Evolutionary conservation across 2,329 filamentous ascomycete genomes (phyloP).

Genomic region (Pseudogymnoascus sp.): DNA sequence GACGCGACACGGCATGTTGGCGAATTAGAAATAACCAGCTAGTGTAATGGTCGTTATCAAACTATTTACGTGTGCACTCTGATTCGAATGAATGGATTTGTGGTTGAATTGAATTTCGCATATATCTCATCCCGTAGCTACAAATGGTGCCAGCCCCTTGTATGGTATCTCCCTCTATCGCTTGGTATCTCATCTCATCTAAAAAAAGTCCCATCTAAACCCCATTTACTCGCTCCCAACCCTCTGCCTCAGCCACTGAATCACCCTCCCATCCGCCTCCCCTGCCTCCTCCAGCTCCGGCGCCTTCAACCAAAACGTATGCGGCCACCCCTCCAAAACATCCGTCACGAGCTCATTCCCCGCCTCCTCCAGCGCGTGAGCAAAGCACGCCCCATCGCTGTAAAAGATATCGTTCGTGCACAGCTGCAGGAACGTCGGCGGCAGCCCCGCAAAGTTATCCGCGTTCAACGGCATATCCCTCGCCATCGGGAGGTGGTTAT

Average conservation of each 20-base stretch:
- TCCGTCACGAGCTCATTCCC: slow-evolving; percentile 35
- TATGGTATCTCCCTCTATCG: not conserved
- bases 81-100: not conserved
- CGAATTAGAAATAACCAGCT: not conserved
- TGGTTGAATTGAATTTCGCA: not conserved
- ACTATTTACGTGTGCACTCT: not conserved
- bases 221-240: slow-evolving; percentile 11
- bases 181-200: slow-evolving; percentile 3
- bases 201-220: not conserved
- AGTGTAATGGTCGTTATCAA: not conserved
- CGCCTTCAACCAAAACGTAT: slow-evolving; percentile 45
- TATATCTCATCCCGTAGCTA: not conserved
- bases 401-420: slow-evolving; percentile 44
- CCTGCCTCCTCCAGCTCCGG: slow-evolving; percentile 35
- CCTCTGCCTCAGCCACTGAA: slow-evolving; percentile 36
- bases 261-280: slow-evolving; percentile 35
- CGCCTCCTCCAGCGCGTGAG: slow-evolving; percentile 32
- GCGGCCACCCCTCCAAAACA: slow-evolving; percentile 40
- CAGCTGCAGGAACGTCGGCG: slow-evolving; percentile 40
- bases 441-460: slow-evolving; percentile 22
- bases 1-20: not conserved
- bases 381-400: slow-evolving; percentile 44
- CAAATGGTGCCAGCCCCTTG: not conserved
- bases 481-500: slow-evolving; percentile 28
- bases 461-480: slow-evolving; percentile 36